Conservation (phyloP, 2,329 filamentous ascomycete genomes). For the Lomentospora prolificans region DNA sequence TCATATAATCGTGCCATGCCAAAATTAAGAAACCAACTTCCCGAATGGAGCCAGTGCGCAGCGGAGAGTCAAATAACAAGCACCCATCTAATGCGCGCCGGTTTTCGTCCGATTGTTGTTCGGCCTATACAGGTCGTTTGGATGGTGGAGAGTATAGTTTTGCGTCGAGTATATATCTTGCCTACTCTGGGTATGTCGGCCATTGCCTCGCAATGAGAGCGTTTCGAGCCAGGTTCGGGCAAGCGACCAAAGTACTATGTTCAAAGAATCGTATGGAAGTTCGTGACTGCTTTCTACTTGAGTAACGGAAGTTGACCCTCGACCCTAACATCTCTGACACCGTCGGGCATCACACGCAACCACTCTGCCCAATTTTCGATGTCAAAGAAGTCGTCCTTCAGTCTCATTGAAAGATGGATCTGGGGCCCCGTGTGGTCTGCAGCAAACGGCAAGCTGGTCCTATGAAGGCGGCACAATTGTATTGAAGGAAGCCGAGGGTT, state of each 20-base stretch:
- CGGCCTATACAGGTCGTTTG: no score
- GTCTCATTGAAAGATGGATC: conserved; percentile 38
- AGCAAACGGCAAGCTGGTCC: conserved; percentile 27
- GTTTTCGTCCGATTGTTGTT: no score
- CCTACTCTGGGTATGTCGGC: no score
- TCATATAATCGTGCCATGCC: background rate
- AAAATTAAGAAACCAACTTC: background rate
- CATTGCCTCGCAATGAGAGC: no score
- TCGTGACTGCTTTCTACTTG: conserved; percentile 2
- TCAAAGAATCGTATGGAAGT: no score
- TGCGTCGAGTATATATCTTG: no score
- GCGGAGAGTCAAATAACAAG: no score
- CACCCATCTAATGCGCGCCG: no score
- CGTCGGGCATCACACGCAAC: conserved; percentile 48
- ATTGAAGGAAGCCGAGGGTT: conserved; percentile 46
- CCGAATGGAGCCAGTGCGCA: no score
- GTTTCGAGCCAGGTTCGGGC: no score
- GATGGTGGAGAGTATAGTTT: no score
- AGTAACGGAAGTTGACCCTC: conserved; percentile 35
- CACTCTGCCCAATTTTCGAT: conserved; percentile 47
- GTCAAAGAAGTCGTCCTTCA: conserved; percentile 41
- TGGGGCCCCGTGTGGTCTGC: conserved; percentile 35
- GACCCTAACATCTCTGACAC: conserved; percentile 44
- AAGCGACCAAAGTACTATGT: no score
- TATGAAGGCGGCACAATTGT: conserved; percentile 40